These are phyloP conservation scores for Coemansia sp. DNA, from an alignment of 192 early-diverging fungal genomes.

Conservation along the genomic window DNA sequence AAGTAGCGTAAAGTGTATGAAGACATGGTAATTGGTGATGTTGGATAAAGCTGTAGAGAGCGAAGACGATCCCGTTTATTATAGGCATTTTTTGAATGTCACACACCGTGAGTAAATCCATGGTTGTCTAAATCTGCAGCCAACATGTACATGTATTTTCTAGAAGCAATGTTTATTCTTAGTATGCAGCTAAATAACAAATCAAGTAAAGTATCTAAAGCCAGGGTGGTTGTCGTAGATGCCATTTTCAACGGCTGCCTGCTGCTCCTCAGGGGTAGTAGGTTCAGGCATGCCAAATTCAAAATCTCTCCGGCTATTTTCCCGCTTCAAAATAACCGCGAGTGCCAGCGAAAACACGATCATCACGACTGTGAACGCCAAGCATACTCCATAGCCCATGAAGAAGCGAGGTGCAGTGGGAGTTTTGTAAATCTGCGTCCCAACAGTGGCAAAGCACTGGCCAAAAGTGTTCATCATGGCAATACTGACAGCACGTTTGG, in stretches of 20 bases:
- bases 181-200: no score
- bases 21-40: not conserved
- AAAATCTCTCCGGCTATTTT: conserved; percentile 54
- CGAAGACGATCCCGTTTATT: not conserved
- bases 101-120: not conserved
- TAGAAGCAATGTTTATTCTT: not conserved
- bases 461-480: conserved; percentile 67
- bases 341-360: conserved; percentile 52
- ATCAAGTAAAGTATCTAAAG: conserved; percentile 43
- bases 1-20: conserved; percentile 32
- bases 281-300: conserved; percentile 21
- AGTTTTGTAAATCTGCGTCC: conserved; percentile 69
- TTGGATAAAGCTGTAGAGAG: conserved; percentile 1
- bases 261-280: conserved; percentile 34
- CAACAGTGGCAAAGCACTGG: conserved; percentile 72
- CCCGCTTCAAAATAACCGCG: conserved; percentile 56
- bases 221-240: conserved; percentile 49
- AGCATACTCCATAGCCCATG: conserved; percentile 52
- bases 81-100: not conserved
- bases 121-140: not conserved
- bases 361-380: conserved; percentile 55
- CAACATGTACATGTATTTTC: not conserved
- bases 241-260: conserved; percentile 25
- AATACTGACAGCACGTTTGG: conserved; percentile 67
- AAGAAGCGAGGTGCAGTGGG: conserved; percentile 59